phyloP scores from a whole-genome alignment of 2,329 filamentous ascomycete species.

The Myriosclerotinia curreyana region DNA sequence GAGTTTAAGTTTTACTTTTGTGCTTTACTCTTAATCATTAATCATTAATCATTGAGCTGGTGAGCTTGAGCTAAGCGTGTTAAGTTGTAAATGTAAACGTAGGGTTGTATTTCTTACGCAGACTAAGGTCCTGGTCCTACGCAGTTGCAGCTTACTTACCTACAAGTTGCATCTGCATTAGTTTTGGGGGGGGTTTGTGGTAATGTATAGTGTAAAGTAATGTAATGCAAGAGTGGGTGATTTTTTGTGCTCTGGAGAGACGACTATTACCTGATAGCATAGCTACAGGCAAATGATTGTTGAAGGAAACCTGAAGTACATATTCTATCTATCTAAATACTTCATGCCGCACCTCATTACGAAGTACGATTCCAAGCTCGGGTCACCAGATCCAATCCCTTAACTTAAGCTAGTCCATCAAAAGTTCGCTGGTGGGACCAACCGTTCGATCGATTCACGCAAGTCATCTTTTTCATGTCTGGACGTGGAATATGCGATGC shows the following conservation, averaged over 20 bases:
- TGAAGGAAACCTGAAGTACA: no score
- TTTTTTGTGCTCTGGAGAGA: neutral
- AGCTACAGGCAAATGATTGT: no score
- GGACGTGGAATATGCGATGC: neutral
- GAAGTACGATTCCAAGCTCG: neutral
- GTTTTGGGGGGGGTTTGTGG: neutral
- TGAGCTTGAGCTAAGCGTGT: neutral
- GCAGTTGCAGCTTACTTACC: no score
- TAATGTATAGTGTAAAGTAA: neutral
- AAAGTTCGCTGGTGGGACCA: conserved; percentile 1
- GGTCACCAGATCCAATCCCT: neutral
- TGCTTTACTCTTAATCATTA: neutral
- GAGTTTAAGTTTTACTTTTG: neutral
- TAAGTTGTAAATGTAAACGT: no score
- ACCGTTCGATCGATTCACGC: neutral
- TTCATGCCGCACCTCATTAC: no score
- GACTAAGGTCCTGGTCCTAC: no score
- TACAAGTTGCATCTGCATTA: neutral
- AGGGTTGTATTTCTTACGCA: neutral
- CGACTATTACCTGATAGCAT: no score
- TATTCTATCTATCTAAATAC: no score
- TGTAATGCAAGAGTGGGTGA: no score
- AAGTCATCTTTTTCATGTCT: no score
- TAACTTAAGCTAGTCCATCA: neutral
- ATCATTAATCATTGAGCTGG: neutral